Evolutionary conservation across 179 eudicot genomes (phyloP).

Genomic region (Spergularia azorica): DNA sequence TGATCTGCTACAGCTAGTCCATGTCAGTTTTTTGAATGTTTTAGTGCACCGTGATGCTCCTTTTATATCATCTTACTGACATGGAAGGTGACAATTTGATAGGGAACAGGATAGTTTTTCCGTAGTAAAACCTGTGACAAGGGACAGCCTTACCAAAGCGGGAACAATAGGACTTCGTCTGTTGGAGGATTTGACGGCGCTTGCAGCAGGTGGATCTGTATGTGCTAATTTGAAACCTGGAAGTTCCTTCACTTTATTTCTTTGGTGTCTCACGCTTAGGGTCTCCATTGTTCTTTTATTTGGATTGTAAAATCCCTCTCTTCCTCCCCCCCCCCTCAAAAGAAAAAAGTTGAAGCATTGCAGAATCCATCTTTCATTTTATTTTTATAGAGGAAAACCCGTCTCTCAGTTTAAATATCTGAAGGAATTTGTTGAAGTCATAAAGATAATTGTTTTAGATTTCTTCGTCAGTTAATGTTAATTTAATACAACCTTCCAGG

Average conservation of each 20-base stretch:
- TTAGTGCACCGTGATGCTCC: conserved; percentile 11
- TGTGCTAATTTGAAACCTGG: conserved; percentile 55
- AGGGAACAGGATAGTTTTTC: conserved; percentile 61
- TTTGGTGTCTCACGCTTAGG: conserved; percentile 5
- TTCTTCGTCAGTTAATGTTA: conserved; percentile 16
- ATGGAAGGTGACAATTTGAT: conserved; percentile 10
- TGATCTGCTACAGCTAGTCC: conserved; percentile 3
- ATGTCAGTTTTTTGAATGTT: background rate
- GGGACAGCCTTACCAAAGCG: conserved; percentile 64
- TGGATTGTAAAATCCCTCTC: background rate
- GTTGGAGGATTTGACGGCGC: conserved; percentile 98
- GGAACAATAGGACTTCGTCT: conserved; percentile 84
- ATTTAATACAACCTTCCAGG: conserved; percentile 46
- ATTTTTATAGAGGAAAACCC: background rate
- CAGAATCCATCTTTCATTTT: no score
- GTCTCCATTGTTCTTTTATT: conserved; percentile 5
- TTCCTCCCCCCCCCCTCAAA: background rate
- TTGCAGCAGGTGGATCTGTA: conserved; percentile 99
- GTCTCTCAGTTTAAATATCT: background rate
- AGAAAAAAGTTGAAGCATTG: background rate
- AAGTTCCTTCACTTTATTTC: conserved; percentile 6
- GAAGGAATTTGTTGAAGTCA: background rate
- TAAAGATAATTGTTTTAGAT: background rate
- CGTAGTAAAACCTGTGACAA: conserved; percentile 56
- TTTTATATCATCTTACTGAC: conserved; percentile 24